These are phyloP conservation scores for Cryptosporidium bovis DNA, from an alignment of 169 alveolate species.

Conservation along the genomic window DNA sequence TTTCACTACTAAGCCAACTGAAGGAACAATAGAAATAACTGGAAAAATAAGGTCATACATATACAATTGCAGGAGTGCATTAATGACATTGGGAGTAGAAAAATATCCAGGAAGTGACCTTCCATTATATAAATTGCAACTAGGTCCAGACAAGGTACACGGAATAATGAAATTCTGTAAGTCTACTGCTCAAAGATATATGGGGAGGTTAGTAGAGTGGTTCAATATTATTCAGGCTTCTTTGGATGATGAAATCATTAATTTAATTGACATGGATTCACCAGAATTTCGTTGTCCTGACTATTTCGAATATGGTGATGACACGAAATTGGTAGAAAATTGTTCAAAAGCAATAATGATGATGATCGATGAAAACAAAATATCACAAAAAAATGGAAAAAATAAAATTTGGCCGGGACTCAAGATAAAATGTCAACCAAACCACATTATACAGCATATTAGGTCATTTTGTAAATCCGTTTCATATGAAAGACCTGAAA, in stretches of 20 bases:
- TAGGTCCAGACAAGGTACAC: constrained; percentile 50
- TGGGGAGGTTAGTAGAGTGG: constrained; percentile 72
- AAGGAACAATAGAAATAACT: constrained; percentile 32
- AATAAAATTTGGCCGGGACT: constrained; percentile 48
- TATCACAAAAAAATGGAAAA: constrained; percentile 33
- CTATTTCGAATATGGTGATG: constrained; percentile 67
- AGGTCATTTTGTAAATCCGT: constrained; percentile 55
- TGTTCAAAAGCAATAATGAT: constrained; percentile 60
- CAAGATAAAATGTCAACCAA: constrained; percentile 42
- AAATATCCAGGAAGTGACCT: constrained; percentile 48
- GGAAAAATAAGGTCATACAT: constrained; percentile 49
- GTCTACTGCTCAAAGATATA: constrained; percentile 60
- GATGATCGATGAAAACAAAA: constrained; percentile 56
- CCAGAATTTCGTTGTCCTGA: constrained; percentile 73
- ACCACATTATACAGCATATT: constrained; percentile 52
- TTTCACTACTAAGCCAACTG: constrained; percentile 58
- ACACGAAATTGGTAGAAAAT: constrained; percentile 41
- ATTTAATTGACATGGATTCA: constrained; percentile 13
- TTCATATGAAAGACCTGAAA: constrained; percentile 71
- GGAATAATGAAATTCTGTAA: constrained; percentile 63
- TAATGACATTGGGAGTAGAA: constrained; percentile 68
- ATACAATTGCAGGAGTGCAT: constrained; percentile 63
- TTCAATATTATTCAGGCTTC: constrained; percentile 67
- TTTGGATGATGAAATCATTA: constrained; percentile 58
- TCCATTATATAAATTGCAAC: constrained; percentile 48